A percentile compares a stretch with the other conserved stretches of the same genome.
phyloP scores from a whole-genome alignment of 371 early-diverging fungal genomes.

The Syncephalastrum racemosum region DNA sequence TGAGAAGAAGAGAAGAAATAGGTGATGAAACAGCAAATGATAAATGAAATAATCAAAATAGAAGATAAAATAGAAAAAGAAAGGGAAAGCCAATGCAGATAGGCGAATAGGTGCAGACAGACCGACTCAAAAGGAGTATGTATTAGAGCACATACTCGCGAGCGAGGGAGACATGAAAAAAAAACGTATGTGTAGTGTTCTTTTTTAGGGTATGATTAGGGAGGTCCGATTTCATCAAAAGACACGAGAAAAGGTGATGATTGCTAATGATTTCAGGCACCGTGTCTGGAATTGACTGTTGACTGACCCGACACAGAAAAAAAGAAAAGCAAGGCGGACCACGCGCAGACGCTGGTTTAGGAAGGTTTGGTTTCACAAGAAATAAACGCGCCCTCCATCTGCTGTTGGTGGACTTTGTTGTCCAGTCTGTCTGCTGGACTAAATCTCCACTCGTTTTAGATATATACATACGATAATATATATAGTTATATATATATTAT shows the following conservation, averaged over 20 bases:
- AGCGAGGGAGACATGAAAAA: constrained; percentile 1
- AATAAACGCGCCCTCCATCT: background rate
- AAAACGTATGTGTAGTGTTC: background rate
- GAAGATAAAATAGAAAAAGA: background rate
- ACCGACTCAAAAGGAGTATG: too few species aligned
- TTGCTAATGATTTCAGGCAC: background rate
- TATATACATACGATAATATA: background rate
- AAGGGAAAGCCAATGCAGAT: background rate
- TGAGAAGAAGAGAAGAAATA: constrained; percentile 6
- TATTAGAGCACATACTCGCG: background rate
- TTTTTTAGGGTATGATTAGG: background rate
- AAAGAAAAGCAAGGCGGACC: too few species aligned
- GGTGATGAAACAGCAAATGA: constrained; percentile 7
- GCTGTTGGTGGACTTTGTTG: background rate
- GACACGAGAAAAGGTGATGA: background rate
- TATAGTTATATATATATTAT: constrained; percentile 13
- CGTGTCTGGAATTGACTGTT: too few species aligned
- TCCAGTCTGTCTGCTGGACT: background rate
- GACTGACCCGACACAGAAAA: too few species aligned
- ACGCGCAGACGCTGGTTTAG: too few species aligned
- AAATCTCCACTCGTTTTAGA: background rate
- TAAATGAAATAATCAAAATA: constrained; percentile 1
- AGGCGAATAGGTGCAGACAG: background rate
- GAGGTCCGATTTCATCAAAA: background rate
- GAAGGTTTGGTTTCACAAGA: background rate